Evolutionary conservation across 352 stramenopile species (phyloP).

Genomic region (Phytophthora crassamura): DNA sequence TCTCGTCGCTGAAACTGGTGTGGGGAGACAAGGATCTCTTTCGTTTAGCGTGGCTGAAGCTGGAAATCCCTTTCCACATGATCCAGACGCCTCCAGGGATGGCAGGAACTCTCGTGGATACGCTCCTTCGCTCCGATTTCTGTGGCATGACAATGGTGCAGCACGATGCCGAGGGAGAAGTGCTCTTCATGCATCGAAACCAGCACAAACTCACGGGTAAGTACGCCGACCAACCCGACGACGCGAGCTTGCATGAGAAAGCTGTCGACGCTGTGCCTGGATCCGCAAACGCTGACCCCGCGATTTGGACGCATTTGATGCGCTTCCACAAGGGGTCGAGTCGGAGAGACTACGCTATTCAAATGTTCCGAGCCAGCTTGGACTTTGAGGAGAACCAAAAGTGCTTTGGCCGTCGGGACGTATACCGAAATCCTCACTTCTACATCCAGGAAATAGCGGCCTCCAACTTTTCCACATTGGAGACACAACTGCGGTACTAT

Average conservation of each 20-base stretch:
- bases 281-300: constrained; percentile 35
- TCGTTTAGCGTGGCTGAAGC: constrained; percentile 61
- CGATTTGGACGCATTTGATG: constrained; percentile 72
- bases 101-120: constrained; percentile 35
- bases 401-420: constrained; percentile 52
- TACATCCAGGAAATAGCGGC: constrained; percentile 37
- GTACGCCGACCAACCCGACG: neutral
- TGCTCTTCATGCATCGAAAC: constrained; percentile 66
- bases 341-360: constrained; percentile 45
- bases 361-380: constrained; percentile 40
- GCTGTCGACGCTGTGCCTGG: constrained; percentile 1
- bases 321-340: constrained; percentile 45
- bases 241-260: constrained; percentile 12
- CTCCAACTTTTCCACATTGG: constrained; percentile 29
- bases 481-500: constrained; percentile 31
- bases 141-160: constrained; percentile 56
- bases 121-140: constrained; percentile 41
- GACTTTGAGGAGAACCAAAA: constrained; percentile 48
- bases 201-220: constrained; percentile 45
- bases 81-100: constrained; percentile 52
- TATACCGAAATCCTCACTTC: constrained; percentile 42
- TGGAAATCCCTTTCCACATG: constrained; percentile 54
- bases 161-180: constrained; percentile 34
- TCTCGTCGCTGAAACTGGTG: too few species aligned
- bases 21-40: constrained; percentile 59